Evolutionary conservation across 1,284 basidiomycete species (phyloP).

Genomic region (Sporisorium reilianum): DNA sequence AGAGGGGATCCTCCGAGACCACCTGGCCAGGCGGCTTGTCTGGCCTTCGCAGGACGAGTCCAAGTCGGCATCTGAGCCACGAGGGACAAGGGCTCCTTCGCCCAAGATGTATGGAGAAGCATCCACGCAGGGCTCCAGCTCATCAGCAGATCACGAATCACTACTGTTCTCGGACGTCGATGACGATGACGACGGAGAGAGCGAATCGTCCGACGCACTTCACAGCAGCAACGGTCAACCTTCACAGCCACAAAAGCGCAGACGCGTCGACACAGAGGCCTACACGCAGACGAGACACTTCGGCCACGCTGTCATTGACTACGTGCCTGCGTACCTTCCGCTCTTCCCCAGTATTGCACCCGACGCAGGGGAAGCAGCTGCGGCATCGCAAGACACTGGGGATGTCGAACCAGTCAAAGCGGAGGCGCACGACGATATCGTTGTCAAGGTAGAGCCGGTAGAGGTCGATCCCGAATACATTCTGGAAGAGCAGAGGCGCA

Average conservation of each 20-base stretch:
- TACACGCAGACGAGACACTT: conserved; percentile 16
- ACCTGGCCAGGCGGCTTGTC: conserved; percentile 23
- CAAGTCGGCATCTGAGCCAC: background rate
- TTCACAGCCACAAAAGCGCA: conserved; percentile 15
- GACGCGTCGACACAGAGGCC: conserved; percentile 1
- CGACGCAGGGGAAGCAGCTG: background rate
- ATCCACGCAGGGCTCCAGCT: conserved; percentile 28
- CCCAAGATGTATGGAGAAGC: conserved; percentile 3
- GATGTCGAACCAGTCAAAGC: background rate
- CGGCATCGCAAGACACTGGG: background rate
- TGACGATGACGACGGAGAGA: conserved; percentile 7
- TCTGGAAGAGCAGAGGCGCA: conserved; percentile 34
- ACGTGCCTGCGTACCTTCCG: conserved; percentile 42
- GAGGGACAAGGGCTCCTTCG: background rate
- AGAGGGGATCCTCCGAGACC: conserved; percentile 31
- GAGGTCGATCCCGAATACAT: conserved; percentile 48
- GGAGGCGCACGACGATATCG: background rate
- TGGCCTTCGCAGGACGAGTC: conserved; percentile 19
- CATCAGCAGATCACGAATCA: conserved; percentile 18
- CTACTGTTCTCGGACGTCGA: conserved; percentile 33
- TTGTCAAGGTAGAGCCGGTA: conserved; percentile 12
- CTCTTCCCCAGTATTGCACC: conserved; percentile 16
- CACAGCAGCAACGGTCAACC: background rate
- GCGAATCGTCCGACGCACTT: conserved; percentile 5
- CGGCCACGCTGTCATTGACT: conserved; percentile 38